Evolutionary conservation across 2,329 filamentous ascomycete species (phyloP), one percentile per base, ranked within the genome.

Genomic region (Endothia cerciana): DNA sequence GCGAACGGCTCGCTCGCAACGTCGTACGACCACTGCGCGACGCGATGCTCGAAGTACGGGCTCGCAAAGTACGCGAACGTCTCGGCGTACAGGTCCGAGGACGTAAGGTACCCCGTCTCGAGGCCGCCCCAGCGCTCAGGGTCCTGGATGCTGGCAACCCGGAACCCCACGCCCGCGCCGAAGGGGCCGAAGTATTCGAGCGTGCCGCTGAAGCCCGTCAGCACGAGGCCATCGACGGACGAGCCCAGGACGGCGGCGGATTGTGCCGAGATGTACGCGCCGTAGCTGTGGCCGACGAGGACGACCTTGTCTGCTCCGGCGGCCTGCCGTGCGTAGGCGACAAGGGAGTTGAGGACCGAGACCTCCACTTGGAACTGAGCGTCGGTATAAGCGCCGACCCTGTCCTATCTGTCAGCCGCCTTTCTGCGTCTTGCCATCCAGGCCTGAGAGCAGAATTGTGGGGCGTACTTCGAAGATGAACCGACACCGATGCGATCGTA

Each of bases 341-440:
- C 64, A 38, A 75, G 71, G 17, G 69, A 70, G 67, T 72, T 71
- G 13, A 75, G 70, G 5, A 75, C 74, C 17, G 73, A 70, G 1
- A 70, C 70, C 65, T 75, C 69, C n/a, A 75, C 74, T 69, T 74
- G 73, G 60, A 74, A 75, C n/a, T 75, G 74, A 7, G 74, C 73
- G 47, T 75, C 74, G 1, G 61, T 64, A 11, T 71, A 59, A 3
- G 73, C 62, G 60, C 72, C 55, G 19, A 75, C 53, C 40, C 73
- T 74, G 33, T 3, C 36, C 0, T 1, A 11, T n/a, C 0, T 41
- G 64, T 65, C 28, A 65, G 28, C 17, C 3, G 13, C 30, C 1
- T 1, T 17, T 17, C 47, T 45, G n/a, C n/a, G n/a, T n/a, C n/a
- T n/a, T n/a, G n/a, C n/a, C 19, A 58, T 49, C 36, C 17, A 36